Percentiles rank a stretch among this genome's conserved stretches.
Conservation (phyloP, 345 rosid species). For the Dimocarpus longan region DNA sequence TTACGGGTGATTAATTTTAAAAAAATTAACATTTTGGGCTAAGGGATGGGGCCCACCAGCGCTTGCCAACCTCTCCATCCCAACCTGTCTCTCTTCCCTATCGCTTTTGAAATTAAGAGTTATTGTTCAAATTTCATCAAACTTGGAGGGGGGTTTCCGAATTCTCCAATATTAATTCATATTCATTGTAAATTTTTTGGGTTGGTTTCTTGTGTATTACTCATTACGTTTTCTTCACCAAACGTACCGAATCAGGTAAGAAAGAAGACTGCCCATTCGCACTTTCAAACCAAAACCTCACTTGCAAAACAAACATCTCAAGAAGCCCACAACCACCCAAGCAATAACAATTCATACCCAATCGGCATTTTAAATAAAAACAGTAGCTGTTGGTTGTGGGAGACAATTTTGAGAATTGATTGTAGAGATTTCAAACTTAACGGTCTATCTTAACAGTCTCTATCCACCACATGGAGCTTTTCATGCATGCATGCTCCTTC, state of each 20-base stretch:
- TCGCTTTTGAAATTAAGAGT: background rate
- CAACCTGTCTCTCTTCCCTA: too few species aligned
- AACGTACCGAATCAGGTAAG: slow-evolving; percentile 42
- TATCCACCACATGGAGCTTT: background rate
- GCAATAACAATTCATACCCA: slow-evolving; percentile 13
- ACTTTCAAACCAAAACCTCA: slow-evolving; percentile 71
- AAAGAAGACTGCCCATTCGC: slow-evolving; percentile 20
- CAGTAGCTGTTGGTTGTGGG: background rate
- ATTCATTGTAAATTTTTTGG: background rate
- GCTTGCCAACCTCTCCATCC: too few species aligned
- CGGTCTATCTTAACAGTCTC: background rate
- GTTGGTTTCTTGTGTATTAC: slow-evolving; percentile 34
- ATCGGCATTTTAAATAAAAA: background rate
- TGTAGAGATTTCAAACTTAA: background rate
- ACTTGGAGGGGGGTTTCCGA: background rate
- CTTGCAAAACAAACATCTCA: slow-evolving; percentile 48
- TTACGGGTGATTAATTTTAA: too few species aligned
- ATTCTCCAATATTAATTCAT: background rate
- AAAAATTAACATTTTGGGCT: too few species aligned
- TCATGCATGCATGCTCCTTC: background rate
- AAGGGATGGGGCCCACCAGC: too few species aligned
- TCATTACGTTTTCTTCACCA: slow-evolving; percentile 44
- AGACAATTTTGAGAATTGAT: background rate
- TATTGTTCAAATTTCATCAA: background rate
- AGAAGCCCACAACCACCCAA: slow-evolving; percentile 33